A percentile compares a stretch with the other conserved stretches of the same genome.
phyloP scores from a whole-genome alignment of 768 basidiomycete genomes.

The Tricholomella constricta region DNA sequence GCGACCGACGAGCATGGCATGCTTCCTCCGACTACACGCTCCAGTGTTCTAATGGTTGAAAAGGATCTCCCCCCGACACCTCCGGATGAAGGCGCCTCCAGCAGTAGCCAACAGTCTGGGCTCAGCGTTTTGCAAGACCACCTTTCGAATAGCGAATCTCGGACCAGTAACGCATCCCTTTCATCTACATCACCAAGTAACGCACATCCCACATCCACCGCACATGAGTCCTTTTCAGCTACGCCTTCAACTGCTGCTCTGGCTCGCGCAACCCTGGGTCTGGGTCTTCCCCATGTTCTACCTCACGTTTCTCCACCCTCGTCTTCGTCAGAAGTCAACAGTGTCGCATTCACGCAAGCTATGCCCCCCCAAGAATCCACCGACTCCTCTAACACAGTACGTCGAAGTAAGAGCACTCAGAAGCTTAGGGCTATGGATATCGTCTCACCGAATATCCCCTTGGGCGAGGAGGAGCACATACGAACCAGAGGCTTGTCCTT shows the following conservation, averaged over 20 bases:
- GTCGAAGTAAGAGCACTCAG: slow-evolving; percentile 57
- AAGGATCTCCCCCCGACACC: slow-evolving; percentile 58
- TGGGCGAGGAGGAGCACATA: slow-evolving; percentile 20
- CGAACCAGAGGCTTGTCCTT: slow-evolving; percentile 61
- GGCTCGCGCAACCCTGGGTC: slow-evolving; percentile 57
- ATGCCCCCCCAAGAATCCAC: slow-evolving; percentile 13
- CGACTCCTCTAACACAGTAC: slow-evolving; percentile 29
- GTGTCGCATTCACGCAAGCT: slow-evolving; percentile 43
- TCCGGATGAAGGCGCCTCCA: slow-evolving; percentile 22
- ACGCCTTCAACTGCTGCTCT: slow-evolving; percentile 41
- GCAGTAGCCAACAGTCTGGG: not conserved
- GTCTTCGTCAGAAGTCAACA: slow-evolving; percentile 48
- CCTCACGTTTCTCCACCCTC: slow-evolving; percentile 44
- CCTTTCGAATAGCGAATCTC: not conserved
- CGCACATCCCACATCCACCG: slow-evolving; percentile 8
- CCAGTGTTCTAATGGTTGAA: slow-evolving; percentile 31
- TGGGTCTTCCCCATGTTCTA: slow-evolving; percentile 59
- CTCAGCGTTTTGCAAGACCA: not conserved
- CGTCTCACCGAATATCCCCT: slow-evolving; percentile 10
- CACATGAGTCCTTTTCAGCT: slow-evolving; percentile 11
- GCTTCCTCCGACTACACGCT: slow-evolving; percentile 17
- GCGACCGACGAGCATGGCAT: slow-evolving; percentile 26
- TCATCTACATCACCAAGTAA: slow-evolving; percentile 16
- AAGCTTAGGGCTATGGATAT: slow-evolving; percentile 33
- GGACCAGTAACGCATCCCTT: slow-evolving; percentile 17